Evolutionary conservation across 257 asterid species (phyloP).

Genomic region (Linderniella brevidens): DNA sequence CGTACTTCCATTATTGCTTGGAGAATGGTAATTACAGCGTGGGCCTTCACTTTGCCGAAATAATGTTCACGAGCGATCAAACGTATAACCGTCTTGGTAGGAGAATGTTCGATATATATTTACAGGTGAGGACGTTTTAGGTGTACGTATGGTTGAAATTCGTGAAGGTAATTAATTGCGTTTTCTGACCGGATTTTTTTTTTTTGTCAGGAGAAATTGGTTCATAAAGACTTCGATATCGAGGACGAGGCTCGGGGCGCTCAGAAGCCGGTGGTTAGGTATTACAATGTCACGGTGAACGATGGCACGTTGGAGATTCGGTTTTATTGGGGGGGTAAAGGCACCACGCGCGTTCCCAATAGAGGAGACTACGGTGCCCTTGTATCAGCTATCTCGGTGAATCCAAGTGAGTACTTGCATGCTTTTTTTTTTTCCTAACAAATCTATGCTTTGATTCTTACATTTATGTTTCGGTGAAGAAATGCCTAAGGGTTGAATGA

Average conservation of each 20-base stretch:
- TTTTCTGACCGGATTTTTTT: neutral
- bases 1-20: conserved; percentile 77
- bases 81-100: conserved; percentile 62
- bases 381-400: conserved; percentile 78
- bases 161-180: conserved; percentile 6
- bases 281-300: conserved; percentile 36
- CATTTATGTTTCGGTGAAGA: too few relatives aligned
- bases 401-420: conserved; percentile 41
- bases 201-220: conserved; percentile 28
- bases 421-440: neutral
- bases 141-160: neutral
- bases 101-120: conserved; percentile 72
- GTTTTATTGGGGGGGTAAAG: conserved; percentile 82
- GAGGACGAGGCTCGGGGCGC: conserved; percentile 70
- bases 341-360: conserved; percentile 74
- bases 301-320: conserved; percentile 55
- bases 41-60: conserved; percentile 76
- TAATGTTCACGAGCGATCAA: conserved; percentile 48
- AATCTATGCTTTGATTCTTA: neutral
- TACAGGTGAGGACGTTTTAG: conserved; percentile 38
- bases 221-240: conserved; percentile 69
- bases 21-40: conserved; percentile 72
- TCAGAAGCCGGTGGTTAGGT: conserved; percentile 41
- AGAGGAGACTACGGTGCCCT: conserved; percentile 87
- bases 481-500: too few relatives aligned